A percentile compares a stretch with the other conserved stretches of the same genome.
Conservation (phyloP, 495 filamentous ascomycete genomes). For the Neurospora sp. region DNA sequence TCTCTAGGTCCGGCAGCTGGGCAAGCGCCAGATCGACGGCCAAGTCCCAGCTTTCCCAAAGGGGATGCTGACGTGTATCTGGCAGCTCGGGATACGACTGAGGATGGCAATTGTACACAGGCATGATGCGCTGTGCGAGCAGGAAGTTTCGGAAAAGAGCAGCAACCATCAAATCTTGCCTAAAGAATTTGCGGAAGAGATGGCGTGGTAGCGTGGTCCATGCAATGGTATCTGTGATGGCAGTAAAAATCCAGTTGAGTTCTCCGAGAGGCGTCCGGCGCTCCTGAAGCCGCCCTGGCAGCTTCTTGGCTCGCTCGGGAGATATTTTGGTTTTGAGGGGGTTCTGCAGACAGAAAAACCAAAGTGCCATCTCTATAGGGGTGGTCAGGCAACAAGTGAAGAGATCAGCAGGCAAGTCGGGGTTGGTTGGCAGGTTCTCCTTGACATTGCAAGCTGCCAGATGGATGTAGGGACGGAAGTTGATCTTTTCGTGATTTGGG, state of each 20-base stretch:
- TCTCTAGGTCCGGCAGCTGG: slow-evolving; percentile 76
- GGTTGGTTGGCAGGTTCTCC: slow-evolving; percentile 95
- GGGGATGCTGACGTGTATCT: slow-evolving; percentile 80
- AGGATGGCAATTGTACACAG: slow-evolving; percentile 86
- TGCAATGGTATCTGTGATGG: slow-evolving; percentile 97
- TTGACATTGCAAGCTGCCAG: slow-evolving; percentile 82
- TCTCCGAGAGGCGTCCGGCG: slow-evolving; percentile 92
- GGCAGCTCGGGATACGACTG: slow-evolving; percentile 82
- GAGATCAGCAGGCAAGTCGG: slow-evolving; percentile 83
- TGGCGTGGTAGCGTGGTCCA: slow-evolving; percentile 88
- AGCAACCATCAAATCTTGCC: slow-evolving; percentile 96
- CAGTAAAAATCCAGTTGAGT: slow-evolving; percentile 98
- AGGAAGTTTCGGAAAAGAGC: slow-evolving; percentile 95
- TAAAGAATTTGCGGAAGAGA: slow-evolving; percentile 90
- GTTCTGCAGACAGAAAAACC: slow-evolving; percentile 90
- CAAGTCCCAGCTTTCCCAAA: slow-evolving; percentile 97
- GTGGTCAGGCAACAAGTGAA: slow-evolving; percentile 96
- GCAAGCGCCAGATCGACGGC: slow-evolving; percentile 93
- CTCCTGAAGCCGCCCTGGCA: slow-evolving; percentile 80
- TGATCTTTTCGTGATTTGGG: slow-evolving; percentile 59
- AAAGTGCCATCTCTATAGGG: slow-evolving; percentile 90
- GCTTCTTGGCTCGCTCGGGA: slow-evolving; percentile 67
- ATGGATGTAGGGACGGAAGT: slow-evolving; percentile 65
- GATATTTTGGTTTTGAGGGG: slow-evolving; percentile 67
- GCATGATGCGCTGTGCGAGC: slow-evolving; percentile 90